These are phyloP conservation scores for Xylariaceae sp. DNA, from an alignment of 2,329 filamentous ascomycete genomes.

Conservation along the genomic window DNA sequence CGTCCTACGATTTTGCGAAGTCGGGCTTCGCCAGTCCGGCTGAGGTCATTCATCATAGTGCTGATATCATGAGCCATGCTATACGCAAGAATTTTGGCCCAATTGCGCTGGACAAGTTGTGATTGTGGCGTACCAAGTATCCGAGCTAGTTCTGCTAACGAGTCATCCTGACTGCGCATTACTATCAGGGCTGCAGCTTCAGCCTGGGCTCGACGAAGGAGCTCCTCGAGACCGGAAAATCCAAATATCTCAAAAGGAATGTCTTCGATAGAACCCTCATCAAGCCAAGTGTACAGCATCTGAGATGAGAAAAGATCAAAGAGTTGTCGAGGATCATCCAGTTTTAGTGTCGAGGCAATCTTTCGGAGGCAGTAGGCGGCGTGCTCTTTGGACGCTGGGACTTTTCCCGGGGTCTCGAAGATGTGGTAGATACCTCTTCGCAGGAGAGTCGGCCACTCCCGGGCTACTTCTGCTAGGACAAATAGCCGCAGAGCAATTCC, in stretches of 20 bases:
- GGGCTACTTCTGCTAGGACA: slow-evolving; percentile 73
- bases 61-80: slow-evolving; percentile 74
- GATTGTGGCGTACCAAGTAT: slow-evolving; percentile 52
- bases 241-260: slow-evolving; percentile 87
- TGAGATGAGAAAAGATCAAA: slow-evolving; percentile 86
- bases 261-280: slow-evolving; percentile 60
- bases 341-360: slow-evolving; percentile 63
- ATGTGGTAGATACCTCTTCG: slow-evolving; percentile 89
- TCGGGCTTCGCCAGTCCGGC: slow-evolving; percentile 59
- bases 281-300: slow-evolving; percentile 86
- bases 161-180: slow-evolving; percentile 72
- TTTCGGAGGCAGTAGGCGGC: slow-evolving; percentile 68
- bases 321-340: slow-evolving; percentile 66
- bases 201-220: slow-evolving; percentile 68
- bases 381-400: slow-evolving; percentile 63
- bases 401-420: slow-evolving; percentile 81
- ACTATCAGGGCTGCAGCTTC: slow-evolving; percentile 79
- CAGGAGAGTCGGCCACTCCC: slow-evolving; percentile 80
- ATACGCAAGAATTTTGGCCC: slow-evolving; percentile 79
- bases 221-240: slow-evolving; percentile 65
- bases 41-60: slow-evolving; percentile 37
- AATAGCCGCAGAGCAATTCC: slow-evolving; percentile 83
- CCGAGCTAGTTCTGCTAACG: slow-evolving; percentile 58
- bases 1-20: slow-evolving; percentile 69
- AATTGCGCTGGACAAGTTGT: slow-evolving; percentile 64